A percentile compares a stretch with the other conserved stretches of the same genome.
These are phyloP conservation scores for Carpinus viminea DNA, from an alignment of 306 rosid genomes.

Conservation along the genomic window DNA sequence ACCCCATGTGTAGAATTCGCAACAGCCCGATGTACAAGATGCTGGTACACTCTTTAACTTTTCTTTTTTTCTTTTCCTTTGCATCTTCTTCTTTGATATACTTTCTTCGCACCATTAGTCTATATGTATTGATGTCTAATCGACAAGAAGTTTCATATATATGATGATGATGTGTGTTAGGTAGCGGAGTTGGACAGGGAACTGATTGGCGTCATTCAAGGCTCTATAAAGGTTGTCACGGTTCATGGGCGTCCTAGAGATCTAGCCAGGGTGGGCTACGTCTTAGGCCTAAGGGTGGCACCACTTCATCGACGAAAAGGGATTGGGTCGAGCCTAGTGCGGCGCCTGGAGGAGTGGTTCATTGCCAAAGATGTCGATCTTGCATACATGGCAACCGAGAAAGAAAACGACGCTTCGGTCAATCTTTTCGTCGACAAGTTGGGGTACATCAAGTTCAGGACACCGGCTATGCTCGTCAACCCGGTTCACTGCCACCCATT, in stretches of 20 bases:
- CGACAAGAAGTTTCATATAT: neutral
- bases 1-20: conserved; percentile 96
- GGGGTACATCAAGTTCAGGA: conserved; percentile 64
- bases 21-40: conserved; percentile 83
- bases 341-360: conserved; percentile 78
- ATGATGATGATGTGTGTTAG: conserved; percentile 26
- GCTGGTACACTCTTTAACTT: conserved; percentile 52
- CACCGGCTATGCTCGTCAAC: conserved; percentile 71
- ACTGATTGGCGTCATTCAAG: conserved; percentile 84
- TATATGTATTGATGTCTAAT: conserved; percentile 9
- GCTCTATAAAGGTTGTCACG: conserved; percentile 73
- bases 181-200: conserved; percentile 73
- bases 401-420: conserved; percentile 72
- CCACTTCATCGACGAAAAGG: conserved; percentile 65
- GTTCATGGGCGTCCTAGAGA: conserved; percentile 48
- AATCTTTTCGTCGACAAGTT: conserved; percentile 61
- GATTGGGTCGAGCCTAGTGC: conserved; percentile 64
- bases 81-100: neutral
- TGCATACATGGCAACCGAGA: conserved; percentile 81
- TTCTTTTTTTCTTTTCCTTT: neutral
- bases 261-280: conserved; percentile 73
- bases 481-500: conserved; percentile 54
- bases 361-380: conserved; percentile 65
- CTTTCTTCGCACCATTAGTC: neutral
- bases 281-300: conserved; percentile 74